phyloP scores from a whole-genome alignment of 495 filamentous ascomycete genomes.

The Tuber melanosporum region DNA sequence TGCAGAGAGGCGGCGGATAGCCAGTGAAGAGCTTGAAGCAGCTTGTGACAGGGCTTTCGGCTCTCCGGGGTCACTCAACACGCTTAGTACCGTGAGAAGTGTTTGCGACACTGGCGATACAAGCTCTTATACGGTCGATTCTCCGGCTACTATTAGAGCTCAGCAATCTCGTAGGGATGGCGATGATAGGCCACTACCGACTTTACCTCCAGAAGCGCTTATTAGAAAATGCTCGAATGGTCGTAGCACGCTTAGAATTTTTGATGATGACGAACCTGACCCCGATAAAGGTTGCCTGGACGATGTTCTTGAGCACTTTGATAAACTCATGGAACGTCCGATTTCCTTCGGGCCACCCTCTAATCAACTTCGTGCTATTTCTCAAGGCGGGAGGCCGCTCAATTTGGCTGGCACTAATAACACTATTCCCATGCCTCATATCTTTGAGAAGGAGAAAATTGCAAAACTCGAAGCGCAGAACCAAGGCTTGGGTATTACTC shows the following conservation, averaged over 20 bases:
- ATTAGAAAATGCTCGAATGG: slow-evolving; percentile 43
- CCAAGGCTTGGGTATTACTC: slow-evolving; percentile 9
- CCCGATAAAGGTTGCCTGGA: slow-evolving; percentile 48
- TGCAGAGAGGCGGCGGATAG: slow-evolving; percentile 30
- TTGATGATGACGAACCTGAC: slow-evolving; percentile 34
- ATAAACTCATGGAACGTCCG: slow-evolving; percentile 51
- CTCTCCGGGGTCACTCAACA: slow-evolving; percentile 40
- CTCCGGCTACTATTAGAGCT: background rate
- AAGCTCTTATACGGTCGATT: background rate
- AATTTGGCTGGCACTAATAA: slow-evolving; percentile 9
- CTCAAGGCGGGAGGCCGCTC: slow-evolving; percentile 22
- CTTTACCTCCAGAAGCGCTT: slow-evolving; percentile 42
- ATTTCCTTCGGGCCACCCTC: slow-evolving; percentile 23
- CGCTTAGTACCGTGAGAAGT: slow-evolving; percentile 17
- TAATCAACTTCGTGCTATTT: slow-evolving; percentile 22
- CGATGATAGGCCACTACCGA: background rate
- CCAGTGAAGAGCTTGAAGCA: slow-evolving; percentile 29
- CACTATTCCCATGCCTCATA: slow-evolving; percentile 5
- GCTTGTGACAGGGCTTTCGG: slow-evolving; percentile 65
- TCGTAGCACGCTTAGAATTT: slow-evolving; percentile 44
- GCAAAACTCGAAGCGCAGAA: slow-evolving; percentile 15
- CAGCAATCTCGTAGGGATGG: background rate
- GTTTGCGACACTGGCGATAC: slow-evolving; percentile 14
- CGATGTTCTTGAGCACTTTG: slow-evolving; percentile 57
- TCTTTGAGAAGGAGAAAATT: background rate